phyloP scores from a whole-genome alignment of 306 rosid species.

The Bauhinia variegata region DNA sequence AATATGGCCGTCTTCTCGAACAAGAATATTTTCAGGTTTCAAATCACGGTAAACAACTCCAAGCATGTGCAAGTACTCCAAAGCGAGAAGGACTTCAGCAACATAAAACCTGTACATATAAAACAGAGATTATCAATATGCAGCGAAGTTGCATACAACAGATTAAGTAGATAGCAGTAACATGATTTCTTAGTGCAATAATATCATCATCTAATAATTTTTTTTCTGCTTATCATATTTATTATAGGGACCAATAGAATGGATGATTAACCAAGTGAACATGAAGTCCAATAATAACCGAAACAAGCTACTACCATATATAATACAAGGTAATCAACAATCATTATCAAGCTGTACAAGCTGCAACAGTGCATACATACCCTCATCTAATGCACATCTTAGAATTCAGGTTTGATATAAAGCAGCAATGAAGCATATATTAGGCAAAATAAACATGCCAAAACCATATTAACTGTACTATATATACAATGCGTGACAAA shows the following conservation, averaged over 20 bases:
- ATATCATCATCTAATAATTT: background rate
- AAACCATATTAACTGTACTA: conserved; percentile 13
- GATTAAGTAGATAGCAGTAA: no score
- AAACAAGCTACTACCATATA: conserved; percentile 2
- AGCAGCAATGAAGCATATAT: conserved; percentile 20
- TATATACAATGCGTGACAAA: conserved; percentile 11
- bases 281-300: conserved; percentile 25
- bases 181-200: conserved; percentile 7
- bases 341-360: conserved; percentile 25
- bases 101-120: conserved; percentile 74
- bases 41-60: conserved; percentile 88
- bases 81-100: conserved; percentile 88
- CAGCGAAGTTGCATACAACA: no score
- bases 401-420: conserved; percentile 21
- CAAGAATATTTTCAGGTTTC: conserved; percentile 90
- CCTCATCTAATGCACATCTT: conserved; percentile 16
- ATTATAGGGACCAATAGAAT: no score
- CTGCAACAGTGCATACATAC: conserved; percentile 6
- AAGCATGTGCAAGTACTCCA: conserved; percentile 94
- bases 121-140: no score
- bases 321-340: background rate
- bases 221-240: background rate
- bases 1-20: conserved; percentile 88
- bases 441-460: conserved; percentile 24
- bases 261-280: conserved; percentile 14